Base-by-base conservation (phyloP, 108 stramenopile genomes). In the Nannochloropsis salina region DNA sequence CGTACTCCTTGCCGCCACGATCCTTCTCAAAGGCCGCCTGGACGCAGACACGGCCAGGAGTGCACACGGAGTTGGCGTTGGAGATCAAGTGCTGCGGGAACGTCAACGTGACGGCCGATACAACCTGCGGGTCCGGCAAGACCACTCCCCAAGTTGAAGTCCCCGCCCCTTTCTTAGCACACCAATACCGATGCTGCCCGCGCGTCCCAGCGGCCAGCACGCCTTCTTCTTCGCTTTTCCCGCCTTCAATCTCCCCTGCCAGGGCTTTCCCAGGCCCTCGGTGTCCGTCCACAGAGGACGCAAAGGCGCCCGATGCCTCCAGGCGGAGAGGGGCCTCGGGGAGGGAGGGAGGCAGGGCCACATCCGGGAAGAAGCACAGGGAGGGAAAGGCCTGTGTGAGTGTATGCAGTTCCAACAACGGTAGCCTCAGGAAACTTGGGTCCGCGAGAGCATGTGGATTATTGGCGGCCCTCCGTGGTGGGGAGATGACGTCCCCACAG, bases 281-380 rank as follows among this genome's bases (percentile, higher is more conserved):
- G 61, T 74, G 61, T 1, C 61, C 61, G 61, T 74, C 61, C 15
- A 8, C n/a, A n/a, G 61, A 74, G 20, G 61, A n/a, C 20, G 61
- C 61, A 74, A n/a, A n/a, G 61, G 8, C 61, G n/a, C 20, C 15
- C 15, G 61, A 4, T 2, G 61, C 5, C 3, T 74, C 61, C 20
- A 74, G 61, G 61, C 15, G 61, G 61, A 74, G 61, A 74, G 61
- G 61, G 61, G 61, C 61, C 61, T 74, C 61, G 4, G 61, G 61
- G 61, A 74, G 6, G 8, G 61, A 74, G 61, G 61, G 61, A 74
- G 61, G 61, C 20, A 74, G 20, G n/a, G 61, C 61, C 20, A 74
- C 61, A n/a, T 74, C 61, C 20, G 61, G 6, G n/a, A 74, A 74
- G 61, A 74, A 74, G 61, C 61, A 74, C 20, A 74, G 61, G n/a